Evolutionary conservation across 2,329 filamentous ascomycete genomes (phyloP), one percentile per base, ranked within the genome.

Genomic region (Penicillium vulpinum): DNA sequence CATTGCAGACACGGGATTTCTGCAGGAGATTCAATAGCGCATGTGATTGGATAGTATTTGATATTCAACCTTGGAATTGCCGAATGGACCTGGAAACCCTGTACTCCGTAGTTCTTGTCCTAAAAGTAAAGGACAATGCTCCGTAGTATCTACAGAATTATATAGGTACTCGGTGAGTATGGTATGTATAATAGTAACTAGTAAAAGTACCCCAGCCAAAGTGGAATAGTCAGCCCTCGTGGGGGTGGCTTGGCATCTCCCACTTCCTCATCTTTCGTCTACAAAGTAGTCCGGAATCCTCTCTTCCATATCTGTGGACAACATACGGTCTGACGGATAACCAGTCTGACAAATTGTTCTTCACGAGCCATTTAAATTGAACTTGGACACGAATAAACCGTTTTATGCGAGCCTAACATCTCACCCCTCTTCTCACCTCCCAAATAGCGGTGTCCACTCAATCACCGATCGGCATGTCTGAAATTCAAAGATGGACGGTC

Each of bases 401-500:
- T 54, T 55, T n/a, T 16, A 44, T 47, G 40, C 24, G 15, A 39
- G 51, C 31, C 57, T 55, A 47, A 55, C 43, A 15, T 41, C 39
- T 51, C 46, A 35, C 56, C 44, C 39, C 45, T 51, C 51, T 51
- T 51, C 54, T 54, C 41, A 46, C n/a, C 5, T 38, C 47, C 21
- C 49, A 63, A 64, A 57, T 57, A 61, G 60, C 59, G 56, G 62
- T 60, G 61, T 64, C 57, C 55, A 56, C 47, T 52, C 40, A 11
- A 13, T 48, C 21, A 43, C 51, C 53, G 64, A 66, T 66, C 64
- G 58, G 51, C 61, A 66, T 76, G 73, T 62, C 70, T 44, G 65
- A 68, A 54, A 66, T 78, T 58, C 69, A 77, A 57, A 75, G 66
- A 62, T 81, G 79, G 79, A 77, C 70, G n/a, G 76, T 81, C 47